Evolutionary conservation across 176 grass and related monocot species (phyloP), one percentile per base, ranked within the genome.

Genomic region (Phoenix roebelenii): DNA sequence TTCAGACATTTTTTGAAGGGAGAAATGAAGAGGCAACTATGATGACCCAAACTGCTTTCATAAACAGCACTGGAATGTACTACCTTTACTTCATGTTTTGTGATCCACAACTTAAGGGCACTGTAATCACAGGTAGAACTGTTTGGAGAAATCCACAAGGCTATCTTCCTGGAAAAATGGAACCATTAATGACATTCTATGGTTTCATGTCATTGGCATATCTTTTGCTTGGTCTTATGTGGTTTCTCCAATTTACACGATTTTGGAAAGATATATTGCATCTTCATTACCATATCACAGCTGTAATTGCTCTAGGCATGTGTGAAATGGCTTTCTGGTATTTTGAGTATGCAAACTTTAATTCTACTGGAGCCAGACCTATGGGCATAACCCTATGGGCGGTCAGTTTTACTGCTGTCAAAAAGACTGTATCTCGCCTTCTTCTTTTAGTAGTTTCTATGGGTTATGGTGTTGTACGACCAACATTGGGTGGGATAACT

Each of bases 21-120:
- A 80, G 5, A 51, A 60, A 32, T 54, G 87, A 83, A 71, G 93
- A 98, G 76, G 52, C 82, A 53, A 66, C 55, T 50, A 92, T 92
- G 93, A 53, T 55, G 49, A 75, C 81, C 30, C 81, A 85, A 76
- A 59, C 61, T 35, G 73, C 92, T 25, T 75, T 71, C 16, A 76
- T 92, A 67, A 98, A 81, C 54, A 84, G 72, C 72, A 98, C 93
- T 16, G 93, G 93, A 64, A 98, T 98, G 93, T 98, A 98, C 65
- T 98, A 92, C 56, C 93, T 92, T 54, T 98, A 98, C 56, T 92
- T 92, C 73, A 98, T 98, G 93, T 98, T 92, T 70, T 98, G 93
- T 7, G 88, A 98, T 56, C 87, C 87, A 25, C 93, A 98, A 63
- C 87, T 98, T 52, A 54, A 64, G 25, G 87, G 87, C 26, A 73